Evolutionary conservation across 2,329 filamentous ascomycete species (phyloP).

Genomic region (Sordariomycetes sp.): DNA sequence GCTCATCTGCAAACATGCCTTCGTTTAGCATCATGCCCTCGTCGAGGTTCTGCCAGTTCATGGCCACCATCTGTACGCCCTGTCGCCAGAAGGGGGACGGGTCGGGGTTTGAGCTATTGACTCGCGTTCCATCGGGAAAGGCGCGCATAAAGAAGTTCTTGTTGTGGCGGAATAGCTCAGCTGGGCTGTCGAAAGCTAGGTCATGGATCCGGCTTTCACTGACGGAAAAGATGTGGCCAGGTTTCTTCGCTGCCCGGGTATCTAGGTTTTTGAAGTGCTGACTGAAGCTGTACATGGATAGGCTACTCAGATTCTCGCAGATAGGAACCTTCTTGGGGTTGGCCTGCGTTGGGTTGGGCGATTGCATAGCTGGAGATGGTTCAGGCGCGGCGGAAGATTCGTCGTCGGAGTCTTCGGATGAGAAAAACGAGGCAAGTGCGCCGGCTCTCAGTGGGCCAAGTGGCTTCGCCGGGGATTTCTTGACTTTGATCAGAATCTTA

Average conservation of each 20-base stretch:
- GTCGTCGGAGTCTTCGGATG: constrained; percentile 3
- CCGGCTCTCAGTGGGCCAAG: constrained; percentile 9
- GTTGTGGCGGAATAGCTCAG: constrained; percentile 77
- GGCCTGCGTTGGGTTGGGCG: constrained; percentile 14
- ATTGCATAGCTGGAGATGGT: neutral
- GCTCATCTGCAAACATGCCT: constrained; percentile 84
- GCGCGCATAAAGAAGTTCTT: constrained; percentile 79
- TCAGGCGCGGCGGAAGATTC: neutral
- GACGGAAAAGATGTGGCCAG: constrained; percentile 73
- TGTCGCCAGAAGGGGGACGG: constrained; percentile 84
- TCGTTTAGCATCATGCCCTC: constrained; percentile 93
- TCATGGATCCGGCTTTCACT: constrained; percentile 63
- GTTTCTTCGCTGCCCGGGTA: constrained; percentile 45
- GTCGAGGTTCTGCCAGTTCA: constrained; percentile 96
- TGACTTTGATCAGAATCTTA: constrained; percentile 79
- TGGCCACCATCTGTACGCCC: constrained; percentile 92
- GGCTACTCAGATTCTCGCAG: constrained; percentile 53
- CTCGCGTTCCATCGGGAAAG: constrained; percentile 67
- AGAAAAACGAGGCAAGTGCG: neutral
- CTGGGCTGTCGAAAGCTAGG: constrained; percentile 46
- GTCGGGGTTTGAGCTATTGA: constrained; percentile 89
- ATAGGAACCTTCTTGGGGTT: constrained; percentile 48
- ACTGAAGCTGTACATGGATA: constrained; percentile 80
- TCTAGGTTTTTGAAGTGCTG: constrained; percentile 66
- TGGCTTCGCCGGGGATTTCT: constrained; percentile 33